These are phyloP conservation scores for Gossypium davidsonii DNA, from an alignment of 441 rosid genomes.

Conservation along the genomic window DNA sequence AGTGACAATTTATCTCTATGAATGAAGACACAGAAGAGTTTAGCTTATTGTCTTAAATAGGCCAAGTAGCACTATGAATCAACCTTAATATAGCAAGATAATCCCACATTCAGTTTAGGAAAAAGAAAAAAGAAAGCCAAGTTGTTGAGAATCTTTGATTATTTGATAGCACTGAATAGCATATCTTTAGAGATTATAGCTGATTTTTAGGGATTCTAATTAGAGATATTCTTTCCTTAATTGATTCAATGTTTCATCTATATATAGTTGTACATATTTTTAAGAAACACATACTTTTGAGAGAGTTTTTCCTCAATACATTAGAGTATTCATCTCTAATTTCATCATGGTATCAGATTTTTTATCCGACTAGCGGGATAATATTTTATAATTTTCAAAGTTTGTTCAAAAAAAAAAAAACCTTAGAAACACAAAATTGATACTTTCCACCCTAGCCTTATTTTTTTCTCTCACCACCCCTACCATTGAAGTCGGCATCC, in stretches of 20 bases:
- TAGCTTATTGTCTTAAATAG: background rate
- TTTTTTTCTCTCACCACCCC: no score
- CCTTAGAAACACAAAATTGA: no score
- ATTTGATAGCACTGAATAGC: background rate
- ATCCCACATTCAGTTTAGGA: background rate
- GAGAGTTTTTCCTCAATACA: background rate
- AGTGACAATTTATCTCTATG: background rate
- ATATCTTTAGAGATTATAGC: background rate
- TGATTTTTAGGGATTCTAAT: no score
- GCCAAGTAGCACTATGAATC: background rate
- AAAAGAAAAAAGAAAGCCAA: background rate
- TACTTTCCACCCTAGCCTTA: no score
- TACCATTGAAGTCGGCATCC: no score
- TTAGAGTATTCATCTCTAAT: background rate
- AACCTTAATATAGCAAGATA: background rate
- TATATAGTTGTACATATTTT: background rate
- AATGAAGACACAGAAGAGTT: background rate
- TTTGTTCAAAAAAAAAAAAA: no score
- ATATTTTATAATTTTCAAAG: background rate
- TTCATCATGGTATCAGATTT: background rate
- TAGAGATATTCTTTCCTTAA: background rate
- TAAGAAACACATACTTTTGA: background rate
- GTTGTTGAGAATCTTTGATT: background rate
- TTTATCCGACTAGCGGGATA: background rate
- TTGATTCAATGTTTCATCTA: background rate